Evolutionary conservation across 805 yeast species (phyloP).

Genomic region (Clavispora phyllophila): DNA sequence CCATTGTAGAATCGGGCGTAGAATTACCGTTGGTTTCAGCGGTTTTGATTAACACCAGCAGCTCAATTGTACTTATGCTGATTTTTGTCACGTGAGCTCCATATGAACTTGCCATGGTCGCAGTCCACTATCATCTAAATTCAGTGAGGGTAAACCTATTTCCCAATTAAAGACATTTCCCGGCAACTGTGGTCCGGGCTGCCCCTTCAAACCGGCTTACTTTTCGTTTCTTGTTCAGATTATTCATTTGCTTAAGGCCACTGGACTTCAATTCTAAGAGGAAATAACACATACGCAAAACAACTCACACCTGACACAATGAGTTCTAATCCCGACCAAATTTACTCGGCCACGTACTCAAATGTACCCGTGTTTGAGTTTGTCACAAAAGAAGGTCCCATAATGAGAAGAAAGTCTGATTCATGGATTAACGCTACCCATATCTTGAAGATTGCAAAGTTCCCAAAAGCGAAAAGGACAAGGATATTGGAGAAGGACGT

Average conservation of each 20-base stretch:
- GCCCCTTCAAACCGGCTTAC: not conserved
- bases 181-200: not conserved
- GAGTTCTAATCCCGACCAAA: slow-evolving; percentile 13
- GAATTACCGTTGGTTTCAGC: too few species aligned
- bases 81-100: not conserved
- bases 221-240: not conserved
- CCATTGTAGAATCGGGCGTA: too few species aligned
- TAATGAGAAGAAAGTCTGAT: slow-evolving; percentile 62
- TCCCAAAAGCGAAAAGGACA: slow-evolving; percentile 60
- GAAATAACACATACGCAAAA: not conserved
- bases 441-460: slow-evolving; percentile 61
- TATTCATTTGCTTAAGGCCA: not conserved
- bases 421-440: slow-evolving; percentile 71
- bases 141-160: not conserved
- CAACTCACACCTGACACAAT: slow-evolving; percentile 1
- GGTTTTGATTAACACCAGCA: too few species aligned
- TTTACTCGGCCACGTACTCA: slow-evolving; percentile 72
- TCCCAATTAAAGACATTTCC: not conserved
- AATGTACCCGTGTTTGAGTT: slow-evolving; percentile 68
- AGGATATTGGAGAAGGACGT: slow-evolving; percentile 61
- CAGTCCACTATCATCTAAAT: not conserved
- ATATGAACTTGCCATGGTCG: not conserved
- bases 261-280: not conserved
- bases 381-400: slow-evolving; percentile 63
- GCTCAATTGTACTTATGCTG: too few species aligned